A percentile compares a stretch with the other conserved stretches of the same genome.
Conservation (phyloP, 1,284 basidiomycete species). For the Puccinia horiana region DNA sequence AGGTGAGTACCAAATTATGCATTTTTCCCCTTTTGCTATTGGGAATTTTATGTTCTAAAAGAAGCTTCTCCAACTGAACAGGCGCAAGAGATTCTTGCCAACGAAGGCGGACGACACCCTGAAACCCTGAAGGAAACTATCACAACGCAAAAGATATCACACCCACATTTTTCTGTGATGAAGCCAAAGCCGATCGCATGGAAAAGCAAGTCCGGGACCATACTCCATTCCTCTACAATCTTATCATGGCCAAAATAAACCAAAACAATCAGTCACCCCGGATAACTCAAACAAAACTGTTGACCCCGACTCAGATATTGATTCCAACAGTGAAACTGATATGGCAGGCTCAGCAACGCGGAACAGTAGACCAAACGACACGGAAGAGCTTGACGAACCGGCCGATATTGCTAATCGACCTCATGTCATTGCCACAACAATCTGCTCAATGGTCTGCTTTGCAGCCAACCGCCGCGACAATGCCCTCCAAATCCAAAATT, state of each 20-base stretch:
- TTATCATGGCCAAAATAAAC: background rate
- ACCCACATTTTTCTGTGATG: background rate
- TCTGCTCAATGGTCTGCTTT: background rate
- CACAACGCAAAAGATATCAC: background rate
- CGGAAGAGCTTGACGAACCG: background rate
- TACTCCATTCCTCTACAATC: background rate
- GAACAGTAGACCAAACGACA: background rate
- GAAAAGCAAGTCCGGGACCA: background rate
- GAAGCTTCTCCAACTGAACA: background rate
- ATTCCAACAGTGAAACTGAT: background rate
- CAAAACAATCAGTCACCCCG: background rate
- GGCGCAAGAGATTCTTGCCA: background rate
- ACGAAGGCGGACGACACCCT: background rate
- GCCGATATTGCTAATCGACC: background rate
- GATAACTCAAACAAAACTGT: too few relatives aligned
- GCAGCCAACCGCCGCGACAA: background rate
- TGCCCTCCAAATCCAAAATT: background rate
- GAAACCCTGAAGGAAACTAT: background rate
- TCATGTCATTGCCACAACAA: background rate
- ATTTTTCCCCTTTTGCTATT: too few relatives aligned
- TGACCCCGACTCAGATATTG: background rate
- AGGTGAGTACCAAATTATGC: background rate
- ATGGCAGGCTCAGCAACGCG: background rate
- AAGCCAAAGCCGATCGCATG: background rate
- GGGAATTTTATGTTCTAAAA: too few relatives aligned